These are phyloP conservation scores for Diaporthe aspalathi DNA, from an alignment of 2,329 filamentous ascomycete species.

Conservation along the genomic window DNA sequence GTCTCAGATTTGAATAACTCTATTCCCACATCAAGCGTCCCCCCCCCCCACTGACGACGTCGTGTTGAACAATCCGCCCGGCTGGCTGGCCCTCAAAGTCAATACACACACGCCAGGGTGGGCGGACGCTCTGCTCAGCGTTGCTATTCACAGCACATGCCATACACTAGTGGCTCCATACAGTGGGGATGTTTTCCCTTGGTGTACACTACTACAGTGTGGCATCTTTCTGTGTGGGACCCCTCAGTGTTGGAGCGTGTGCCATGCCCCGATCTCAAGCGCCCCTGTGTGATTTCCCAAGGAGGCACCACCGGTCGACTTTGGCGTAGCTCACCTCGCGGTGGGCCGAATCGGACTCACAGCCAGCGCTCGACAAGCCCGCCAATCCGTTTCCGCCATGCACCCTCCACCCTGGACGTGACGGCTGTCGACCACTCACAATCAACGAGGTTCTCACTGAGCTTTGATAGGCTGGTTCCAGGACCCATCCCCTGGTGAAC, in stretches of 20 bases:
- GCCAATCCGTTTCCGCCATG: slow-evolving; percentile 18
- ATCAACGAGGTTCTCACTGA: background rate
- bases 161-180: slow-evolving; percentile 8
- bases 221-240: background rate
- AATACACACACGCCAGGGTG: background rate
- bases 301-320: no score
- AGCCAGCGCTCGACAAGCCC: slow-evolving; percentile 8
- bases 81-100: background rate
- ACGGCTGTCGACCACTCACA: slow-evolving; percentile 27
- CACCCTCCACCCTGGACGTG: background rate
- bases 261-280: background rate
- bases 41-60: background rate
- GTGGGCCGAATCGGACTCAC: slow-evolving; percentile 20
- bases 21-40: slow-evolving; percentile 7
- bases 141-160: background rate
- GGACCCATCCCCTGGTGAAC: background rate
- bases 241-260: background rate
- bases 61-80: background rate
- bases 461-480: slow-evolving; percentile 21
- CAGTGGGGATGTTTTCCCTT: background rate
- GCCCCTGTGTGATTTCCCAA: no score
- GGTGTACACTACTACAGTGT: background rate
- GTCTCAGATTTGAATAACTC: slow-evolving; percentile 3
- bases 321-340: no score
- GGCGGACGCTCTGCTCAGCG: background rate